A percentile compares a stretch with the other conserved stretches of the same genome.
These are phyloP conservation scores for Serendipita indica DNA, from an alignment of 768 basidiomycete genomes.

Conservation along the genomic window DNA sequence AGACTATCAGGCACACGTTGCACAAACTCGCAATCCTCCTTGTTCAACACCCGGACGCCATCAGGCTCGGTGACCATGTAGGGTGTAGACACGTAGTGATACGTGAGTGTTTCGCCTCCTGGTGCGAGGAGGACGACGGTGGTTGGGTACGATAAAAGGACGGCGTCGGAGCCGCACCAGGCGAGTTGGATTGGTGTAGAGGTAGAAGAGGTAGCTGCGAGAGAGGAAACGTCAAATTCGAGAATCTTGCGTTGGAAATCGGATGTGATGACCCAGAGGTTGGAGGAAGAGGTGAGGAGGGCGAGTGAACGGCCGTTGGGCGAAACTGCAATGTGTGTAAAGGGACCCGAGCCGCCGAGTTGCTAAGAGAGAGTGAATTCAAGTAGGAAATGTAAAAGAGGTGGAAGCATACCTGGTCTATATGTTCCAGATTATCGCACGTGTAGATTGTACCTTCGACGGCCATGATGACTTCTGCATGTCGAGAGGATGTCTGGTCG, in stretches of 20 bases:
- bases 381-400: neutral
- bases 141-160: slow-evolving; percentile 70
- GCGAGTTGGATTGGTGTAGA: slow-evolving; percentile 55
- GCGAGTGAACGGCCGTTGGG: slow-evolving; percentile 91
- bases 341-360: slow-evolving; percentile 75
- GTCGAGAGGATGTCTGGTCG: slow-evolving; percentile 74
- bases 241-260: slow-evolving; percentile 83
- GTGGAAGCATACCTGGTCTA: slow-evolving; percentile 42
- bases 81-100: slow-evolving; percentile 20
- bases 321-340: slow-evolving; percentile 72
- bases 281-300: slow-evolving; percentile 52
- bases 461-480: slow-evolving; percentile 78
- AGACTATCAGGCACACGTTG: slow-evolving; percentile 81
- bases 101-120: slow-evolving; percentile 75
- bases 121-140: slow-evolving; percentile 81
- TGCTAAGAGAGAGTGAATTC: slow-evolving; percentile 20
- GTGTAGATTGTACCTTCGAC: slow-evolving; percentile 64
- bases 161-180: slow-evolving; percentile 96
- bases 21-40: slow-evolving; percentile 71
- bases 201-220: slow-evolving; percentile 28
- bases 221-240: slow-evolving; percentile 56
- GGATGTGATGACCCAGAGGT: slow-evolving; percentile 86
- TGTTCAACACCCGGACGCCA: slow-evolving; percentile 70
- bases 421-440: slow-evolving; percentile 76
- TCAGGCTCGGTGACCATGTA: slow-evolving; percentile 62